Base-by-base conservation (phyloP, 148 eudicot genomes). In the Rhododendron simsii region DNA sequence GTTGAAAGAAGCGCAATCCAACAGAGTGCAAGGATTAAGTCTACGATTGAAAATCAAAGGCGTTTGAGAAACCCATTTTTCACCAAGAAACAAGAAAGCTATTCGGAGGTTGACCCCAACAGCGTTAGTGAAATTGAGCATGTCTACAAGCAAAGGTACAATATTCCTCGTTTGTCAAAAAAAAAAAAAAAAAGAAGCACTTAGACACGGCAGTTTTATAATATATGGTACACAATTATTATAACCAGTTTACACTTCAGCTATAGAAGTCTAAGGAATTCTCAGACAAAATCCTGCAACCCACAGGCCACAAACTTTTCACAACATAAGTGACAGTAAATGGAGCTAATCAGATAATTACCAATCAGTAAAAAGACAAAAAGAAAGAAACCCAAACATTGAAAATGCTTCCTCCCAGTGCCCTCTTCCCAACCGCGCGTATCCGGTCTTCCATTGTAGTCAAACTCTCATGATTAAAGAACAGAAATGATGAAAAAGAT, bases 381-480 rank as follows among this genome's bases (percentile, higher is more conserved):
- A 71, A 69, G 12, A 69, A 3, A 30, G 33, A 84, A 53, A 48
- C 69, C 65, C 23, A 51, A 21, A 20, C 12, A 65, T 51, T 33
- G 21, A 21, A 83, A 83, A 65, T 44, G 39, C 6, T 20, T 45
- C 30, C 57, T 63, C 84, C 35, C 11, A 8, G 37, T 69, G 57
- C 47, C 35, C 2, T 7, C 13, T 7, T 16, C 47, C 74, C 28
- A 7, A 23, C 74, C 26, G 12, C 48, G 7, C 45, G 7, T 41
- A 51, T 85, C 71, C 21, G 7, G 41, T 53, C 35, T 82, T 78
- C 41, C 37, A 12, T 76, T 33, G 73, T 23, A 79, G 88, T 16
- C 88, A 87, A 87, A 53, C 86, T 47, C 88, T 87, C 80, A 79
- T 87, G 86, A 79, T 84, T 51, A 69, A 21, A 83, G 80, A 78